phyloP scores from a whole-genome alignment of 1,284 basidiomycete species.

The Vanrija sp. region DNA sequence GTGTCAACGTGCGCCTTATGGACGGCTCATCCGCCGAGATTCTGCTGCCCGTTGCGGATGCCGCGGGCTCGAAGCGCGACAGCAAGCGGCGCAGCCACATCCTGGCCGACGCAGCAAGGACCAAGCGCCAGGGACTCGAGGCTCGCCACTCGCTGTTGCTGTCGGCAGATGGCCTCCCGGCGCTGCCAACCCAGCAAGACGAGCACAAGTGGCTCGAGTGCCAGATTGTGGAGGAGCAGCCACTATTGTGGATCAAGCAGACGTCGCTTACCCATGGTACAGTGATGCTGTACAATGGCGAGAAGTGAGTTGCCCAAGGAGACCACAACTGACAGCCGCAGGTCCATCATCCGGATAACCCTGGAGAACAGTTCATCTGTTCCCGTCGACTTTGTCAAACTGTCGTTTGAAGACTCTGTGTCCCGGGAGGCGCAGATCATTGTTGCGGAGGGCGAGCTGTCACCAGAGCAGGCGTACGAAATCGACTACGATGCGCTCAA shows the following conservation, averaged over 20 bases:
- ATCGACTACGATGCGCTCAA: constrained; percentile 77
- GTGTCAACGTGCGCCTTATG: constrained; percentile 70
- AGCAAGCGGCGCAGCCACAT: constrained; percentile 52
- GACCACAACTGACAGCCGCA: constrained; percentile 39
- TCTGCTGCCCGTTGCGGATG: constrained; percentile 67
- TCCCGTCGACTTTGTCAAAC: constrained; percentile 75
- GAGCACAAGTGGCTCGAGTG: constrained; percentile 37
- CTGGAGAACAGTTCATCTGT: constrained; percentile 80
- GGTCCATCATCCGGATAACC: constrained; percentile 73
- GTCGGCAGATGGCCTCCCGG: not conserved
- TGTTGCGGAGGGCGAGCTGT: constrained; percentile 71
- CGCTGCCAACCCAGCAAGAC: not conserved
- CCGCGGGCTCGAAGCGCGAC: constrained; percentile 59
- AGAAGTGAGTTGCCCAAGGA: constrained; percentile 58
- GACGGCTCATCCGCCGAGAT: constrained; percentile 71
- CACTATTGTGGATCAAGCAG: constrained; percentile 74
- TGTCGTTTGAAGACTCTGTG: constrained; percentile 86
- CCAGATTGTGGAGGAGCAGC: constrained; percentile 74
- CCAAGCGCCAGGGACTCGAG: constrained; percentile 35
- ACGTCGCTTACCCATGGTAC: constrained; percentile 86
- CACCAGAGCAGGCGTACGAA: constrained; percentile 83
- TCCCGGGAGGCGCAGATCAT: constrained; percentile 68
- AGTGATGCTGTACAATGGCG: constrained; percentile 89
- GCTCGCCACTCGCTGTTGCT: constrained; percentile 19
- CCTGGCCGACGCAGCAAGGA: constrained; percentile 51